Evolutionary conservation across 1,284 basidiomycete genomes (phyloP), one percentile per base, ranked within the genome.

Genomic region (Phylloporus gajari): DNA sequence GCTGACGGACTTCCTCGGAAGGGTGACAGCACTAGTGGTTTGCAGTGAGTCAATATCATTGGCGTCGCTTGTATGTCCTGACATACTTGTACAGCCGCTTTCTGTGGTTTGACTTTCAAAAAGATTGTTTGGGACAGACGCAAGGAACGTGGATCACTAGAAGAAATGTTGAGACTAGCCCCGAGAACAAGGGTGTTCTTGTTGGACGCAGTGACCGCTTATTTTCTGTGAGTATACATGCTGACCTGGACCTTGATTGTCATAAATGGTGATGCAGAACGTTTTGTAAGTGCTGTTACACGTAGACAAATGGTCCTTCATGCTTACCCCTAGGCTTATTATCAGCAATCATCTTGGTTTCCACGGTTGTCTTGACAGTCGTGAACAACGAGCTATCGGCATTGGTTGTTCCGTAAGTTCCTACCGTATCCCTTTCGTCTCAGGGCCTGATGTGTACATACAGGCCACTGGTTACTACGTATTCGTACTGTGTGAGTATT

Each of bases 51-150:
- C 6, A 27, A 40, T 12, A 38, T 19, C 21, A 56, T 27, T 21
- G 9, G 11, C 30, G 6, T 61, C 44, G 5, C 27, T 30, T 40
- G 19, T 7, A 3, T 44, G 44, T 64, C 23, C 46, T 78, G 56
- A 79, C 64, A 23, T 59, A 63, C 53, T 35, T 25, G 4, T 17
- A 48, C 40, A 77, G 76, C 75, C 25, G 61, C 71, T 25, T 71
- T 77, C 60, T 76, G 61, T 32, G 15, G 64, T 44, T 64, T 78
- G 68, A 78, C 78, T 38, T 19, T 79, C 62, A 78, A 69, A 35
- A 48, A 38, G 1, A 70, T 68, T 6, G 42, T 70, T 58, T 77
- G 63, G 13, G 23, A 32, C 30, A 58, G 23, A 12, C 44, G 15
- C 9, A n/a, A 61, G 11, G 60, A 38, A 48, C 30, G 15, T 3